These are phyloP conservation scores for Lineolata rhizophorae DNA, from an alignment of 495 filamentous ascomycete genomes.

Conservation along the genomic window DNA sequence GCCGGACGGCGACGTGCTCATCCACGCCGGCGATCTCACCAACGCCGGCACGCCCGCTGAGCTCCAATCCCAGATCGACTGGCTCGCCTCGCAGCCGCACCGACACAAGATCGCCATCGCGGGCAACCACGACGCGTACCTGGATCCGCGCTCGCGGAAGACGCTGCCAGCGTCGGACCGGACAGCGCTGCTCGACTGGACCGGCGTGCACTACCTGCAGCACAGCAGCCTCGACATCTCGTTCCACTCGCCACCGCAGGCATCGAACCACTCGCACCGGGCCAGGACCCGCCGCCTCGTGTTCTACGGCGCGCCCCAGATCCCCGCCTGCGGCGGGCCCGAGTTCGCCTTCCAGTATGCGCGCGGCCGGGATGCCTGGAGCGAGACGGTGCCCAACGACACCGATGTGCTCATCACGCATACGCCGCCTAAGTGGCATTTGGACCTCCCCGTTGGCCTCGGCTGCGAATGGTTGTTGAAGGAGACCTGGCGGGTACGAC, in stretches of 20 bases:
- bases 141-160: slow-evolving; percentile 33
- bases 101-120: slow-evolving; percentile 59
- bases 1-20: slow-evolving; percentile 62
- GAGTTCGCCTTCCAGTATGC: slow-evolving; percentile 50
- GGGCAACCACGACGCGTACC: slow-evolving; percentile 79
- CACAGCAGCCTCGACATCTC: slow-evolving; percentile 30
- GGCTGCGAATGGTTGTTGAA: slow-evolving; percentile 56
- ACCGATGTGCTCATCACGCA: slow-evolving; percentile 79
- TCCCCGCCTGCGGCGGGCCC: slow-evolving; percentile 32
- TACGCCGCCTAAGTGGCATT: slow-evolving; percentile 50
- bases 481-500: slow-evolving; percentile 61
- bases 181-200: slow-evolving; percentile 28
- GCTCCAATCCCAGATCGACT: slow-evolving; percentile 59
- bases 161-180: slow-evolving; percentile 18
- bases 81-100: slow-evolving; percentile 53
- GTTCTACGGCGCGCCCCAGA: slow-evolving; percentile 42
- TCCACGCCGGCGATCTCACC: slow-evolving; percentile 74
- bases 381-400: slow-evolving; percentile 42
- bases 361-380: slow-evolving; percentile 37
- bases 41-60: slow-evolving; percentile 47
- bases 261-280: slow-evolving; percentile 5
- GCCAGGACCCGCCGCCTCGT: slow-evolving; percentile 21
- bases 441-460: slow-evolving; percentile 36
- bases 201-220: slow-evolving; percentile 39
- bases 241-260: slow-evolving; percentile 16